Evolutionary conservation across 106 monocot species (phyloP).

Genomic region (Phalaenopsis aphrodite): DNA sequence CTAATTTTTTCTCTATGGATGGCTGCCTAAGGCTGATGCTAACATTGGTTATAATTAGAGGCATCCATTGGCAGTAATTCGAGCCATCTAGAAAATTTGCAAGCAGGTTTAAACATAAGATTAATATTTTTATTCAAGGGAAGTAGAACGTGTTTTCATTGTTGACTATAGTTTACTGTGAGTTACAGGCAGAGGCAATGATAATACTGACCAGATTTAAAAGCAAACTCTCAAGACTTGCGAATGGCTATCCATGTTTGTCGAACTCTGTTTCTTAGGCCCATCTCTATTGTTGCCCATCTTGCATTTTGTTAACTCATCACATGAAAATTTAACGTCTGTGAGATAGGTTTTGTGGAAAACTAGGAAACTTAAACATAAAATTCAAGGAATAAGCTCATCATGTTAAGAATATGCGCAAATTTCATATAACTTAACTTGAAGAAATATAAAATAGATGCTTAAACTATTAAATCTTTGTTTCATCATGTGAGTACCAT

Average conservation of each 20-base stretch:
- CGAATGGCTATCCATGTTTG: neutral
- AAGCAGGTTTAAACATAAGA: too few relatives aligned
- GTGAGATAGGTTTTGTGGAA: neutral
- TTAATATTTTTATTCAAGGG: too few relatives aligned
- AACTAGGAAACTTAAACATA: too few relatives aligned
- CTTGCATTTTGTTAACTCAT: neutral
- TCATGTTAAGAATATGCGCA: neutral
- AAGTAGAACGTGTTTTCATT: neutral
- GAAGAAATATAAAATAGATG: neutral
- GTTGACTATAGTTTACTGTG: neutral
- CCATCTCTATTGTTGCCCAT: neutral
- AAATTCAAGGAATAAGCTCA: neutral
- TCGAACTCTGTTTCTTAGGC: neutral
- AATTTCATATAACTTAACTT: neutral
- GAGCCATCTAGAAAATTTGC: too few relatives aligned
- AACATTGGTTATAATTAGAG: too few relatives aligned
- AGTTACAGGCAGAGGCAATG: neutral
- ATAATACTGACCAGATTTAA: neutral
- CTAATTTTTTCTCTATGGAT: too few relatives aligned
- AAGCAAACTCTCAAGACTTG: too few relatives aligned
- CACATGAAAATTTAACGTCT: neutral
- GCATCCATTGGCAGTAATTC: too few relatives aligned
- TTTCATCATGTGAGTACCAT: neutral
- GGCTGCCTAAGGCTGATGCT: too few relatives aligned
- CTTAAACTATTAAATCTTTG: neutral